Evolutionary conservation across 441 rosid genomes (phyloP).

Genomic region (Pelargonium australe): DNA sequence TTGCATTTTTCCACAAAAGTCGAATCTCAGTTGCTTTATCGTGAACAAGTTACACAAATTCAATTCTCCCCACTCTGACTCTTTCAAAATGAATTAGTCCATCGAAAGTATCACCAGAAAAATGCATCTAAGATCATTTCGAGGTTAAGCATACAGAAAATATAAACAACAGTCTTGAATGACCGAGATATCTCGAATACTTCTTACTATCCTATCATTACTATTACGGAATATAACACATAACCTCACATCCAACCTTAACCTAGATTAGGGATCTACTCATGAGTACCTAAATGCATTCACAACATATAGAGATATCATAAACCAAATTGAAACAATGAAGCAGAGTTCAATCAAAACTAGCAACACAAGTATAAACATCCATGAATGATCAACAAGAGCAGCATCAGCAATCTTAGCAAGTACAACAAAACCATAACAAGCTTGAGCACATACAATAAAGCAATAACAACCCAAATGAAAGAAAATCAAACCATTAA

Average conservation of each 20-base stretch:
- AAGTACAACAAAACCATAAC: background rate
- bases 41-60: background rate
- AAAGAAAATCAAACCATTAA: slow-evolving; percentile 34
- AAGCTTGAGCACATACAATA: background rate
- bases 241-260: background rate
- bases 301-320: slow-evolving; percentile 13
- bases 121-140: background rate
- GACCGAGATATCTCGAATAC: no score
- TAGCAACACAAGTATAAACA: background rate
- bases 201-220: background rate
- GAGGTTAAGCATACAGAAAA: background rate
- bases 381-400: slow-evolving; percentile 21
- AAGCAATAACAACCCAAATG: slow-evolving; percentile 17
- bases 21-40: background rate
- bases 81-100: background rate
- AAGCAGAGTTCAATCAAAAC: slow-evolving; percentile 5
- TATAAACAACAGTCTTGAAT: no score
- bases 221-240: background rate
- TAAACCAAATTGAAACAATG: slow-evolving; percentile 16
- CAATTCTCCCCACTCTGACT: background rate
- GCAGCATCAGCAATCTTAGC: slow-evolving; percentile 15
- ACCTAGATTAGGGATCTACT: slow-evolving; percentile 36
- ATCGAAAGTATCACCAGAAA: background rate
- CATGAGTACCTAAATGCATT: slow-evolving; percentile 21
- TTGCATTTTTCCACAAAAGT: background rate